Conservation (phyloP, 2,329 filamentous ascomycete genomes). For the Hypoxylon sp. region DNA sequence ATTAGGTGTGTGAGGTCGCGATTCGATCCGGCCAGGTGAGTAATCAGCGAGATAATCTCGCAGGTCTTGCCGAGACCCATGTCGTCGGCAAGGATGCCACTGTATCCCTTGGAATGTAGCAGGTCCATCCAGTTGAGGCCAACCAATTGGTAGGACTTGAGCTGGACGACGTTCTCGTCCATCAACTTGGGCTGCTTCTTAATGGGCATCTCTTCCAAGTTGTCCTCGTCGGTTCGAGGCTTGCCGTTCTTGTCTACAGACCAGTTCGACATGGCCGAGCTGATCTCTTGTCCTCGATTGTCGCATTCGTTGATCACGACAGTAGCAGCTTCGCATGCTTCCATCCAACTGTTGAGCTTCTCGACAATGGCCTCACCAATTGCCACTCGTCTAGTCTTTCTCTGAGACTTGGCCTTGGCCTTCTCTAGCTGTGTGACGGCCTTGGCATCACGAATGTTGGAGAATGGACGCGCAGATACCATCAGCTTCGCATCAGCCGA, state of each 20-base stretch:
- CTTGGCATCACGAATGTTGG: constrained; percentile 68
- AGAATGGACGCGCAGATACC: constrained; percentile 78
- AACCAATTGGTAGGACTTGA: constrained; percentile 95
- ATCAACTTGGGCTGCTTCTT: constrained; percentile 77
- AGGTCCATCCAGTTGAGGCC: constrained; percentile 94
- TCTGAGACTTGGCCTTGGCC: constrained; percentile 45
- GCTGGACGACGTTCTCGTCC: constrained; percentile 74
- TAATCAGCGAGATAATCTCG: constrained; percentile 91
- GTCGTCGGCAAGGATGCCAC: constrained; percentile 93
- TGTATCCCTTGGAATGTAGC: constrained; percentile 79
- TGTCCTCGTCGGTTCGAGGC: constrained; percentile 43
- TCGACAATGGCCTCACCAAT: constrained; percentile 48
- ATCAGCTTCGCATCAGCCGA: constrained; percentile 74
- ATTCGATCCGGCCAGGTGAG: constrained; percentile 69
- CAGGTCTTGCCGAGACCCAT: constrained; percentile 98
- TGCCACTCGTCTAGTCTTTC: constrained; percentile 40
- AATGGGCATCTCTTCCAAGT: constrained; percentile 53
- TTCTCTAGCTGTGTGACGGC: constrained; percentile 60
- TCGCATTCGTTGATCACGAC: constrained; percentile 53
- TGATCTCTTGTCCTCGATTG: constrained; percentile 52
- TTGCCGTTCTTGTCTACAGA: constrained; percentile 48
- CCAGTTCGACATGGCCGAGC: constrained; percentile 43
- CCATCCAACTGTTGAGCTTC: constrained; percentile 56
- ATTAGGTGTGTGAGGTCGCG: constrained; percentile 78
- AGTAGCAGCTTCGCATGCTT: constrained; percentile 56